A percentile compares a stretch with the other conserved stretches of the same genome.
phyloP scores from a whole-genome alignment of 2,329 filamentous ascomycete genomes.

The Calcarisporium arbuscula region DNA sequence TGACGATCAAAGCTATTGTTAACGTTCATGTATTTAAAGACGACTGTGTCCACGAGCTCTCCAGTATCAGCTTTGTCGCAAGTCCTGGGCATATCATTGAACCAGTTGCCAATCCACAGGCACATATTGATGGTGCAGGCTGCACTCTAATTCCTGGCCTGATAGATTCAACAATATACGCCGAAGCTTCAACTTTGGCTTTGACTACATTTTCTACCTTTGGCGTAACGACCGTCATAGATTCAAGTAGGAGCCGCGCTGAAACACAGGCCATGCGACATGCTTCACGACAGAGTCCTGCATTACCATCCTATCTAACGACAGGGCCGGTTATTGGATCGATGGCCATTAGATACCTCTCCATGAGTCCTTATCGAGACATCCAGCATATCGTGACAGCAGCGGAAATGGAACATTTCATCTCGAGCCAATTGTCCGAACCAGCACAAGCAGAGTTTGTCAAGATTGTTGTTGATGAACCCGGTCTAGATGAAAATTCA shows the following conservation, averaged over 20 bases:
- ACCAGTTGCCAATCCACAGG: no score
- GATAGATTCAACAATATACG: constrained; percentile 11
- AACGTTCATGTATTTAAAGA: no score
- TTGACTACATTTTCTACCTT: constrained; percentile 2
- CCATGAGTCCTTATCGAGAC: constrained; percentile 1
- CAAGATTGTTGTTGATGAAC: constrained; percentile 17
- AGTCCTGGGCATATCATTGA: no score
- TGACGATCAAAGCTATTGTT: no score
- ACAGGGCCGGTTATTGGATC: constrained; percentile 7
- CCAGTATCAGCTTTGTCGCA: no score
- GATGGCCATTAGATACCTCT: background rate
- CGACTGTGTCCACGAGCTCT: no score
- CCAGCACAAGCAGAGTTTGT: constrained; percentile 17
- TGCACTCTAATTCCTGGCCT: constrained; percentile 11
- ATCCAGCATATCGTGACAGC: constrained; percentile 1
- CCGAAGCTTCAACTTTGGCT: constrained; percentile 1
- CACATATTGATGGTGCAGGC: constrained; percentile 31
- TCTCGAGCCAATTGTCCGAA: background rate
- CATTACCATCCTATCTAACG: constrained; percentile 9
- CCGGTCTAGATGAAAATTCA: constrained; percentile 17
- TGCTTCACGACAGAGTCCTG: background rate
- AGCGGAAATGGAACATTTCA: constrained; percentile 5
- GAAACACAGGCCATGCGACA: constrained; percentile 9
- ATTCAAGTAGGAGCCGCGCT: constrained; percentile 7
- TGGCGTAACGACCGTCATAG: constrained; percentile 11